phyloP scores from a whole-genome alignment of 148 eudicot species.

The Simmondsia chinensis region DNA sequence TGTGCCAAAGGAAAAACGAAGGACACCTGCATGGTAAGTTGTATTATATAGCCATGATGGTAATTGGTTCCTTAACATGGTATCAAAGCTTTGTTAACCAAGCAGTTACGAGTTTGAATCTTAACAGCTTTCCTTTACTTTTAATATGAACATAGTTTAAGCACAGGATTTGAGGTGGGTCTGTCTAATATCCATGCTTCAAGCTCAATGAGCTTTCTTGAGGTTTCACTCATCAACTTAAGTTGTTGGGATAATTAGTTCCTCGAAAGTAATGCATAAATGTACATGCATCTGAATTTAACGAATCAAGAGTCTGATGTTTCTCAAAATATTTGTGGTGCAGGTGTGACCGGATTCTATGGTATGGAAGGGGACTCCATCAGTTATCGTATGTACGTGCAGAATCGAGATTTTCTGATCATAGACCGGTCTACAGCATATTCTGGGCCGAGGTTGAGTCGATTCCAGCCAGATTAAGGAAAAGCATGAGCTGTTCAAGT shows the following conservation, averaged over 20 bases:
- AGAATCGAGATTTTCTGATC: constrained; percentile 88
- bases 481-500: constrained; percentile 61
- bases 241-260: too few species aligned
- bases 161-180: too few species aligned
- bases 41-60: not conserved
- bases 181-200: too few species aligned
- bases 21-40: constrained; percentile 94
- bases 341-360: constrained; percentile 88
- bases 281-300: not conserved
- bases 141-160: too few species aligned
- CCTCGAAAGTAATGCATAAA: too few species aligned
- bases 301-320: constrained; percentile 4
- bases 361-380: constrained; percentile 84
- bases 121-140: too few species aligned
- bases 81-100: too few species aligned
- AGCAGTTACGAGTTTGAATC: too few species aligned
- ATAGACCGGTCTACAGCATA: constrained; percentile 75
- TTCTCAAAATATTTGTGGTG: not conserved
- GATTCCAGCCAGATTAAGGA: constrained; percentile 50
- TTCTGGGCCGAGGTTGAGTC: constrained; percentile 93
- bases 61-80: too few species aligned
- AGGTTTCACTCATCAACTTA: too few species aligned
- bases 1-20: constrained; percentile 77
- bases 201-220: too few species aligned
- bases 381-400: constrained; percentile 84